Conservation (phyloP, 345 rosid genomes). For the Trapa bicornis region DNA sequence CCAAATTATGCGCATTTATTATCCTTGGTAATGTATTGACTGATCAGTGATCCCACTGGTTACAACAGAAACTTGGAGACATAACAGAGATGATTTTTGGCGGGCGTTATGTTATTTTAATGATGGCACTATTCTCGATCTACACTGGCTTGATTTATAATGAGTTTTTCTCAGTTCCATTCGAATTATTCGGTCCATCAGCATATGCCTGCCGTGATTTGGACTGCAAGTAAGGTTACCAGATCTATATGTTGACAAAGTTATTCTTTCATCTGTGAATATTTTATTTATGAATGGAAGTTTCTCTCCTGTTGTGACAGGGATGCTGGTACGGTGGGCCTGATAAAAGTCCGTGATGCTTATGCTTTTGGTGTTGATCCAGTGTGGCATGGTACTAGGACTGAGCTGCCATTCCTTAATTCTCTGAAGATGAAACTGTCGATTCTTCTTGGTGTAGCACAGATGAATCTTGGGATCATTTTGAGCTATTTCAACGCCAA, state of each 20-base stretch:
- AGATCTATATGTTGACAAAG: not conserved
- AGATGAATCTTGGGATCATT: constrained; percentile 94
- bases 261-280: not conserved
- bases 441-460: constrained; percentile 87
- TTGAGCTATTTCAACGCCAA: constrained; percentile 80
- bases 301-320: constrained; percentile 21
- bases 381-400: constrained; percentile 83
- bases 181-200: constrained; percentile 65
- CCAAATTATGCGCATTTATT: not conserved
- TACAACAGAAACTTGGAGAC: constrained; percentile 81
- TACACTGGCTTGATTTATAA: constrained; percentile 91
- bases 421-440: constrained; percentile 99
- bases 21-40: not conserved
- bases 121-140: constrained; percentile 93
- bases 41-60: not conserved
- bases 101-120: constrained; percentile 84
- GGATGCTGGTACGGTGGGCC: constrained; percentile 71
- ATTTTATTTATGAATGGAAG: not conserved
- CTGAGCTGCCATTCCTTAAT: constrained; percentile 85
- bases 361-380: constrained; percentile 97
- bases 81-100: constrained; percentile 95
- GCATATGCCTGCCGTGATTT: constrained; percentile 95
- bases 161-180: constrained; percentile 95
- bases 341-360: constrained; percentile 65
- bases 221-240: constrained; percentile 56